Evolutionary conservation across 768 basidiomycete genomes (phyloP), one percentile per base, ranked within the genome.

Genomic region (Albatrellus ellisii): DNA sequence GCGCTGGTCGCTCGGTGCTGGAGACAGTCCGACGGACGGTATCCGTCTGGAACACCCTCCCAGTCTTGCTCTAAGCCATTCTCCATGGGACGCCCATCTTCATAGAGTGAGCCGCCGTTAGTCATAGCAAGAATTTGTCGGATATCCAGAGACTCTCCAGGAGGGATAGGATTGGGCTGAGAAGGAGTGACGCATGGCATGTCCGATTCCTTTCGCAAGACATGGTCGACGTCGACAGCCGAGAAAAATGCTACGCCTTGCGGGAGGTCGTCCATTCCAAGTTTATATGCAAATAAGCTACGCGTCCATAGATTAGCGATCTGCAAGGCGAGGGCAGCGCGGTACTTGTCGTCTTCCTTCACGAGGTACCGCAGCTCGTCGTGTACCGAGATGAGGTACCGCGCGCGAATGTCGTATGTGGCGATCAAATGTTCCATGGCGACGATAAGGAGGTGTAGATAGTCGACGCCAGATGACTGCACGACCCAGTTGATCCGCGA

Each of bases 401-500:
- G 75, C 1, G 92, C 92, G 9, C 82, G 54, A 54, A 98, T 95
- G 50, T 72, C 62, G 63, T 92, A 98, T 41, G 75, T 79, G 34
- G 61, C 59, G 43, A 81, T 77, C 27, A 99, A 73, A 57, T 94
- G 70, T 46, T 90, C 77, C 92, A 97, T 98, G 4, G 89, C 75
- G 36, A 92, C 88, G 54, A 99, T 89, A 45, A 98, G 73, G 28
- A 99, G 77, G 54, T 99, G 95, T 7, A 98, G 79, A 56, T 99
- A 98, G 59, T 98, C 95, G 32, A 98, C 94, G 3, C 94, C 95
- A 0, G 91, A 95, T 3, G 92, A 97, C 54, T 98, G 95, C 5
- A 98, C 95, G 37, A 92, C 95, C 95, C 95, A 98, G 56, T 99
- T 99, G 64, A 98, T 92, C 32, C 95, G 77, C 5, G 90, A 95